Evolutionary conservation across 225 moss, liverwort and hornwort species (phyloP).

Genomic region (Straminergon stramineum): DNA sequence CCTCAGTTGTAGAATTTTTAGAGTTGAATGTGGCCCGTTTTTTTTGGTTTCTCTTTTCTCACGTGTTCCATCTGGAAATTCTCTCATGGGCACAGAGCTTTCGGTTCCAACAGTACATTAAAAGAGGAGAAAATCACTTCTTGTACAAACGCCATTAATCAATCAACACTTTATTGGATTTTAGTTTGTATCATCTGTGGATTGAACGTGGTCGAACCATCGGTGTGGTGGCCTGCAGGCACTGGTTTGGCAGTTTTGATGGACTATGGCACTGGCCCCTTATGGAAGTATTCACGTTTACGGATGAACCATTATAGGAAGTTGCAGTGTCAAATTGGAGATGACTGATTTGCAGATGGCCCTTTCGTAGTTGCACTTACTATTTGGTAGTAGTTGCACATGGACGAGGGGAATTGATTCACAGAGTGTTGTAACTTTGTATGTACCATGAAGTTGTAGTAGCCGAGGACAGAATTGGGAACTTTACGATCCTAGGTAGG

Average conservation of each 20-base stretch:
- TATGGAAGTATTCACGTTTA: slow-evolving; percentile 53
- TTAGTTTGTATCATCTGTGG: background rate
- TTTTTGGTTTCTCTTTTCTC: too few relatives aligned
- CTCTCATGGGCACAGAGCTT: background rate
- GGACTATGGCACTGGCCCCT: slow-evolving; percentile 57
- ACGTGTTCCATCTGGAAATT: background rate
- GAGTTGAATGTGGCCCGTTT: background rate
- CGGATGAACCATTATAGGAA: slow-evolving; percentile 28
- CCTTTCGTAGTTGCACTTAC: background rate
- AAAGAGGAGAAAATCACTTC: background rate
- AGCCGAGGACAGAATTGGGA: background rate
- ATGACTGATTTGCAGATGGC: background rate
- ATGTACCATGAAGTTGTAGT: slow-evolving; percentile 31
- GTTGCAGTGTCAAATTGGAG: slow-evolving; percentile 15
- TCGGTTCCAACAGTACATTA: background rate
- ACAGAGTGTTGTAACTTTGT: slow-evolving; percentile 14
- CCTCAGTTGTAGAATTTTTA: background rate
- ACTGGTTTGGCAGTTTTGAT: slow-evolving; percentile 62
- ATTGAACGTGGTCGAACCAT: slow-evolving; percentile 28
- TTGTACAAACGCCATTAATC: slow-evolving; percentile 3
- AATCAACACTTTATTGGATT: background rate
- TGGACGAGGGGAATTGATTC: background rate
- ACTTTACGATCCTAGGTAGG: background rate
- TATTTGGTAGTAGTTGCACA: background rate
- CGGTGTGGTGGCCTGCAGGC: slow-evolving; percentile 42